These are phyloP conservation scores for Trichaptum fuscoviolaceum DNA, from an alignment of 768 basidiomycete genomes.

Conservation along the genomic window DNA sequence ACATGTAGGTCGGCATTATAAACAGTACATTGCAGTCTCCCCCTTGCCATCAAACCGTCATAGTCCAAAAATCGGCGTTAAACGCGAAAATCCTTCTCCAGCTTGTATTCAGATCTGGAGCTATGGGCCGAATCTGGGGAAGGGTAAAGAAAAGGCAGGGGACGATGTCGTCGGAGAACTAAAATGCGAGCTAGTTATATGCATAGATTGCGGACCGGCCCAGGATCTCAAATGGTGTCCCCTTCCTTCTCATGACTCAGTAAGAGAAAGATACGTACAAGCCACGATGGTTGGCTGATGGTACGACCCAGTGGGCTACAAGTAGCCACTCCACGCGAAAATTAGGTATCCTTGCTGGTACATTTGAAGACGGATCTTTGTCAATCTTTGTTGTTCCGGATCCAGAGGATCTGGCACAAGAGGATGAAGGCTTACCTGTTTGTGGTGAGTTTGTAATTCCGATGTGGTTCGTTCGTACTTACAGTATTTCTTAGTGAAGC, in stretches of 20 bases:
- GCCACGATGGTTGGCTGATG: background rate
- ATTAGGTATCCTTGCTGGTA: conserved; percentile 78
- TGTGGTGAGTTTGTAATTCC: conserved; percentile 37
- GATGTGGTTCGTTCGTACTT: background rate
- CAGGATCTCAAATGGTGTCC: conserved; percentile 92
- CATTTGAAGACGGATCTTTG: conserved; percentile 84
- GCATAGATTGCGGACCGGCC: conserved; percentile 74
- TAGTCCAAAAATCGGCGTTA: conserved; percentile 61
- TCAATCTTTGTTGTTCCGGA: conserved; percentile 77
- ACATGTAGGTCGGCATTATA: conserved; percentile 42
- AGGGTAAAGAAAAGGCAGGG: conserved; percentile 5
- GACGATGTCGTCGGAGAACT: conserved; percentile 40
- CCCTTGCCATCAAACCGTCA: conserved; percentile 63
- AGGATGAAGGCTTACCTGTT: conserved; percentile 32
- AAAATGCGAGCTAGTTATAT: conserved; percentile 81
- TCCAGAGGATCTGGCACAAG: conserved; percentile 46
- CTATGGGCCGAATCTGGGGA: conserved; percentile 23
- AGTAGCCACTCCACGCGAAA: conserved; percentile 36
- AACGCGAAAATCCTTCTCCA: conserved; percentile 44
- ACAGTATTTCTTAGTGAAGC: conserved; percentile 38
- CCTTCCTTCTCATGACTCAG: conserved; percentile 67
- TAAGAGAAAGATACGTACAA: conserved; percentile 18
- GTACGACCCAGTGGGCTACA: background rate
- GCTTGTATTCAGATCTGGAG: conserved; percentile 90
- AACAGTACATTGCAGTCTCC: conserved; percentile 82